A percentile compares a stretch with the other conserved stretches of the same genome.
These are phyloP conservation scores for Carex scoparia DNA, from an alignment of 176 grass and related monocot genomes.

Conservation along the genomic window DNA sequence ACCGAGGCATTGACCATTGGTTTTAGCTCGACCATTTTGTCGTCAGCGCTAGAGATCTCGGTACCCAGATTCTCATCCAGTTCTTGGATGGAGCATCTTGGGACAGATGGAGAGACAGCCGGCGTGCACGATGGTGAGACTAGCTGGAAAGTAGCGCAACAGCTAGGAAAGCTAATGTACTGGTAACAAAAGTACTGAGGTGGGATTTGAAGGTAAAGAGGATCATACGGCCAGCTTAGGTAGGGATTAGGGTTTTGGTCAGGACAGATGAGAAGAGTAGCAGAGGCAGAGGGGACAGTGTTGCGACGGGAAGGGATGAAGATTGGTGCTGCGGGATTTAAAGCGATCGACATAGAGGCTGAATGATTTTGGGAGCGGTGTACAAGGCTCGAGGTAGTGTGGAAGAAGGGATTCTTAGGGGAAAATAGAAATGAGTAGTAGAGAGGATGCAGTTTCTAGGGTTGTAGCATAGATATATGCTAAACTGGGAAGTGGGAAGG, in stretches of 20 bases:
- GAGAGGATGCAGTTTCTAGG: too few species aligned
- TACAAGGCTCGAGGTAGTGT: too few species aligned
- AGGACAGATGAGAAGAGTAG: not conserved
- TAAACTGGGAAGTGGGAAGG: too few species aligned
- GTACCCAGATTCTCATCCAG: not conserved
- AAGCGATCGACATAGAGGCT: not conserved
- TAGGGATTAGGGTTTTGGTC: not conserved
- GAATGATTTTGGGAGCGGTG: not conserved
- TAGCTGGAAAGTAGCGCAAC: too few species aligned
- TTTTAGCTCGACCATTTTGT: not conserved
- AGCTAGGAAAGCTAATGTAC: not conserved
- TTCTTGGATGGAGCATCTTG: not conserved
- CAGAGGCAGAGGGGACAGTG: not conserved
- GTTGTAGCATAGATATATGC: too few species aligned
- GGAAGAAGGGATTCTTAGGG: too few species aligned
- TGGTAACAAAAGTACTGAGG: not conserved
- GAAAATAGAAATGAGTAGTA: not conserved
- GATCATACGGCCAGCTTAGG: too few species aligned
- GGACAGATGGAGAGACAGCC: not conserved
- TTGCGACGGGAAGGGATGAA: not conserved
- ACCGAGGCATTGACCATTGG: not conserved
- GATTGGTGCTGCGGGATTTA: not conserved
- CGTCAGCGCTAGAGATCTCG: not conserved
- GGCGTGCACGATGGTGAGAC: not conserved
- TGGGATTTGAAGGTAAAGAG: not conserved